These are phyloP conservation scores for Wallacemonas sp. DNA, from an alignment of 208 protist genomes.

Conservation along the genomic window DNA sequence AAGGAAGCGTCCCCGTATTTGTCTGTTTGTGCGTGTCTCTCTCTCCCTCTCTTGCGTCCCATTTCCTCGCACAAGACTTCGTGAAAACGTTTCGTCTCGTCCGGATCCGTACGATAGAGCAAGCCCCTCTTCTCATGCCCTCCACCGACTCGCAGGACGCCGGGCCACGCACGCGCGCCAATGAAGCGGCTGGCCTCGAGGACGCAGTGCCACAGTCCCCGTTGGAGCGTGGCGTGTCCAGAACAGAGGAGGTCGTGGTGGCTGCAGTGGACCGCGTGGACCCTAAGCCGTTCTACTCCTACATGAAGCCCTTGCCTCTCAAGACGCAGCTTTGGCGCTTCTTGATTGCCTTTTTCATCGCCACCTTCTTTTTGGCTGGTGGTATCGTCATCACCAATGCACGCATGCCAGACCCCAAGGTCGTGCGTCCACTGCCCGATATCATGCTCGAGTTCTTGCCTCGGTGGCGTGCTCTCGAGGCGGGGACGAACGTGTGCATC, in stretches of 20 bases:
- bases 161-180: too few species aligned
- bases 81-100: background rate
- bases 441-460: slow-evolving; percentile 66
- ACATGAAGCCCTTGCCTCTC: slow-evolving; percentile 59
- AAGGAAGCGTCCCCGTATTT: background rate
- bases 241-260: background rate
- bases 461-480: slow-evolving; percentile 39
- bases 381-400: slow-evolving; percentile 67
- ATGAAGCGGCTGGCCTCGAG: too few species aligned
- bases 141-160: too few species aligned
- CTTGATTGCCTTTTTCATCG: slow-evolving; percentile 48
- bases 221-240: too few species aligned
- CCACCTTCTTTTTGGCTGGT: slow-evolving; percentile 45
- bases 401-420: slow-evolving; percentile 74
- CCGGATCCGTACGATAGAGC: background rate
- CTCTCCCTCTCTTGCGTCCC: background rate
- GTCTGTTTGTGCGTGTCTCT: background rate
- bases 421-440: slow-evolving; percentile 65
- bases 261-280: slow-evolving; percentile 1
- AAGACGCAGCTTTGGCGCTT: slow-evolving; percentile 69
- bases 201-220: too few species aligned
- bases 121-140: background rate
- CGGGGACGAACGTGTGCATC: slow-evolving; percentile 58
- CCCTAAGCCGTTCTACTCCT: slow-evolving; percentile 18
- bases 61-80: background rate